These are phyloP conservation scores for Ilex paraguariensis DNA, from an alignment of 305 asterid species.

Conservation along the genomic window DNA sequence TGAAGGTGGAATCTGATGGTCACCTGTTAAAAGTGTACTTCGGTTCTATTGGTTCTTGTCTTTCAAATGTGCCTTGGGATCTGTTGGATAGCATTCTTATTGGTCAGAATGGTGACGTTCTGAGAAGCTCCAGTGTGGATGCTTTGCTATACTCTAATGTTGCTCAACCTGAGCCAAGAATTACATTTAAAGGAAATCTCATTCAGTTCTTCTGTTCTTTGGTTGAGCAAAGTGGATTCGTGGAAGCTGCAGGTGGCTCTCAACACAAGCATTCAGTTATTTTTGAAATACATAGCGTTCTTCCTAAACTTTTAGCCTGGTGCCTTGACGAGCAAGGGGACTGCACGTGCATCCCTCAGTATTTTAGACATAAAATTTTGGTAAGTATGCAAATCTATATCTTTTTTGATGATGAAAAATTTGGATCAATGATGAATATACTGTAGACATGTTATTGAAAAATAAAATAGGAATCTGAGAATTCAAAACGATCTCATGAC, in stretches of 20 bases:
- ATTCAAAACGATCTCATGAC: no score
- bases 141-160: constrained; percentile 14
- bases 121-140: constrained; percentile 21
- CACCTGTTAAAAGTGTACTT: constrained; percentile 36
- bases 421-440: not conserved
- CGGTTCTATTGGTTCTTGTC: constrained; percentile 31
- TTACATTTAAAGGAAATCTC: constrained; percentile 45
- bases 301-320: constrained; percentile 51
- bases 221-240: constrained; percentile 27
- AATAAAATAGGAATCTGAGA: no score
- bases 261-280: constrained; percentile 23
- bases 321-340: constrained; percentile 42
- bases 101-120: constrained; percentile 21
- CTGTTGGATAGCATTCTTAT: constrained; percentile 26
- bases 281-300: constrained; percentile 34
- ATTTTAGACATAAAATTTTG: constrained; percentile 80
- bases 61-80: constrained; percentile 54
- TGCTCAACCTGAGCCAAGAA: constrained; percentile 30
- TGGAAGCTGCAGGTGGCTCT: constrained; percentile 30
- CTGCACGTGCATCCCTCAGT: constrained; percentile 38
- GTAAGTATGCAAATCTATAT: constrained; percentile 23
- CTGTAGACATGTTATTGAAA: no score
- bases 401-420: not conserved
- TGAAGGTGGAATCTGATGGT: constrained; percentile 43
- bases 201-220: constrained; percentile 69